A percentile compares a stretch with the other conserved stretches of the same genome.
These are phyloP conservation scores for Alternaria viburni DNA, from an alignment of 2,329 filamentous ascomycete genomes.

Conservation along the genomic window DNA sequence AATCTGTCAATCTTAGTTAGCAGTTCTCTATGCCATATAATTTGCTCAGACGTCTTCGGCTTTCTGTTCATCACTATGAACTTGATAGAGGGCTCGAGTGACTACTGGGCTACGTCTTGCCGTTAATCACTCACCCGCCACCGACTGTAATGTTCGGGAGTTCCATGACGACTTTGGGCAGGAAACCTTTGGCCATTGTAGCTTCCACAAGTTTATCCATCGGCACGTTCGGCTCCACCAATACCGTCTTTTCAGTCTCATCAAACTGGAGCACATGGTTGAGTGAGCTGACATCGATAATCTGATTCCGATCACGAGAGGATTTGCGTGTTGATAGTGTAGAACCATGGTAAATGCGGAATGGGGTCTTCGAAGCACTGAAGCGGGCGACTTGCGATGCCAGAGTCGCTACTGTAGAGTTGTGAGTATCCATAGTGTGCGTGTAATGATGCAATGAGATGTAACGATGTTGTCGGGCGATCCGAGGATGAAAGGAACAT, in stretches of 20 bases:
- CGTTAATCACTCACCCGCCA: conserved; percentile 54
- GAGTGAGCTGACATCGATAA: conserved; percentile 59
- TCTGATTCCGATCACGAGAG: conserved; percentile 47
- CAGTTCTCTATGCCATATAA: not conserved
- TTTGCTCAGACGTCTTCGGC: not conserved
- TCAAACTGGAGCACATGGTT: conserved; percentile 56
- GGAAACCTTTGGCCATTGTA: conserved; percentile 60
- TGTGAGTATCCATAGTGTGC: conserved; percentile 37
- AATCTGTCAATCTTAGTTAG: conserved; percentile 49
- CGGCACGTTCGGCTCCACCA: conserved; percentile 72
- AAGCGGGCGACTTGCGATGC: conserved; percentile 52
- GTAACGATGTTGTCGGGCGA: not conserved
- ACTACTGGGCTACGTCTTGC: not conserved
- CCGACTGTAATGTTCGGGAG: conserved; percentile 73
- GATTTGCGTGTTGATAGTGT: conserved; percentile 61
- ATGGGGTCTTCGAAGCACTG: conserved; percentile 53
- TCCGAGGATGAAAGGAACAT: conserved; percentile 7
- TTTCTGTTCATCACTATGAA: not conserved
- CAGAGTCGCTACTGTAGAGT: conserved; percentile 30
- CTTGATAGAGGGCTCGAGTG: not conserved
- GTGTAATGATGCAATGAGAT: not conserved
- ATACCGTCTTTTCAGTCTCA: conserved; percentile 49
- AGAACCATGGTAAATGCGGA: conserved; percentile 64
- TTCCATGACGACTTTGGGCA: conserved; percentile 73
- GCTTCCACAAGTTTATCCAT: conserved; percentile 69